These are phyloP conservation scores for Podila clonocystis DNA, from an alignment of 192 early-diverging fungal species.

Conservation along the genomic window DNA sequence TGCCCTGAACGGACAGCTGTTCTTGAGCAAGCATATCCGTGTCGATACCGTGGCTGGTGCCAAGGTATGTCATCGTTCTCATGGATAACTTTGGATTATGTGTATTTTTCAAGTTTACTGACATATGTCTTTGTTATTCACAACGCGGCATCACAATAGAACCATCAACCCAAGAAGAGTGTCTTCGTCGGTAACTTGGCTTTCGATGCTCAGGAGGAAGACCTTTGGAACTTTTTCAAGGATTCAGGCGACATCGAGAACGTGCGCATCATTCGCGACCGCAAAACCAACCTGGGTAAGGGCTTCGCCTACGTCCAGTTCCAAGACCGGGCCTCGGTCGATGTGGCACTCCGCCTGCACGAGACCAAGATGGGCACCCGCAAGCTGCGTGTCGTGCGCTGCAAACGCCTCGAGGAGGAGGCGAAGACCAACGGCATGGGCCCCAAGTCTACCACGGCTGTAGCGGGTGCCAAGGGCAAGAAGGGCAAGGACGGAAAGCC, in stretches of 20 bases:
- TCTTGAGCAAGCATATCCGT: slow-evolving; percentile 88
- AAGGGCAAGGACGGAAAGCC: slow-evolving; percentile 26
- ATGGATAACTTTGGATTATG: not conserved
- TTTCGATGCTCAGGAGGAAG: slow-evolving; percentile 79
- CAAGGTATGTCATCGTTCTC: slow-evolving; percentile 39
- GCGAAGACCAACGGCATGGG: slow-evolving; percentile 36
- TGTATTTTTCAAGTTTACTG: not conserved
- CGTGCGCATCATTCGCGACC: slow-evolving; percentile 87
- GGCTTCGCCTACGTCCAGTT: slow-evolving; percentile 96
- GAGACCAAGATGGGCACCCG: slow-evolving; percentile 74
- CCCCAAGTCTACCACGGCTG: slow-evolving; percentile 19
- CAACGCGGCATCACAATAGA: slow-evolving; percentile 40
- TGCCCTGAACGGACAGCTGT: slow-evolving; percentile 81
- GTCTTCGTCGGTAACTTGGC: slow-evolving; percentile 79
- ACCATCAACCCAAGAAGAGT: slow-evolving; percentile 81
- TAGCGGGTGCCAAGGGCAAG: slow-evolving; percentile 2
- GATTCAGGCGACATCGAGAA: slow-evolving; percentile 78
- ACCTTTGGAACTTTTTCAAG: slow-evolving; percentile 76
- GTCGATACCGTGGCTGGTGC: slow-evolving; percentile 72
- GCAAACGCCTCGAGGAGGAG: slow-evolving; percentile 51
- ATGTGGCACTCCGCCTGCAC: slow-evolving; percentile 80
- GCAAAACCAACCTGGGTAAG: slow-evolving; percentile 88
- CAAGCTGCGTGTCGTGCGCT: slow-evolving; percentile 70
- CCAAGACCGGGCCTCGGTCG: slow-evolving; percentile 76
- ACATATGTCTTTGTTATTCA: not conserved